Evolutionary conservation across 768 basidiomycete genomes (phyloP).

Genomic region (Kwoniella botswanensis): DNA sequence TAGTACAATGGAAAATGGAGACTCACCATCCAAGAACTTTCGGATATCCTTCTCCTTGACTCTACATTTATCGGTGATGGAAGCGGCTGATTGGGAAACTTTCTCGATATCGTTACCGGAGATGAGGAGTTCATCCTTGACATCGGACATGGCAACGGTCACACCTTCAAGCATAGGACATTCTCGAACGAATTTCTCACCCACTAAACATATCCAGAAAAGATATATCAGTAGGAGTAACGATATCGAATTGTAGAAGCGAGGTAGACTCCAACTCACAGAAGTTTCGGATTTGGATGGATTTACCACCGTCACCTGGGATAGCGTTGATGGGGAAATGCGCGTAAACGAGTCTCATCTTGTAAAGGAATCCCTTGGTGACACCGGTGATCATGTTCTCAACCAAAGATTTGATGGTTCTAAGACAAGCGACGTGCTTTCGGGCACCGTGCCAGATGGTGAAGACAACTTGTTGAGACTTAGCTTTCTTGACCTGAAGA

Average conservation of each 20-base stretch:
- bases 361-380: slow-evolving; percentile 99
- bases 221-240: too few species aligned
- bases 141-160: slow-evolving; percentile 51
- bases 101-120: slow-evolving; percentile 96
- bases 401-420: slow-evolving; percentile 93
- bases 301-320: slow-evolving; percentile 55
- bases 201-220: slow-evolving; percentile 33
- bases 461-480: slow-evolving; percentile 74
- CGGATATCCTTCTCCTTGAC: slow-evolving; percentile 99
- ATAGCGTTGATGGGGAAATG: slow-evolving; percentile 99
- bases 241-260: not conserved
- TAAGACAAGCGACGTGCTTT: slow-evolving; percentile 97
- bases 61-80: slow-evolving; percentile 93
- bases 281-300: slow-evolving; percentile 60
- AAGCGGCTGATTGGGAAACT: slow-evolving; percentile 97
- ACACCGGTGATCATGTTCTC: slow-evolving; percentile 98
- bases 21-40: slow-evolving; percentile 86
- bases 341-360: slow-evolving; percentile 99
- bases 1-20: not conserved
- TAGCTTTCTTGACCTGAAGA: slow-evolving; percentile 63
- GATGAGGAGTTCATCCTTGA: slow-evolving; percentile 68
- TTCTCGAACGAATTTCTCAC: slow-evolving; percentile 81
- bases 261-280: slow-evolving; percentile 23
- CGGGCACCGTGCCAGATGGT: slow-evolving; percentile 98
- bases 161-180: slow-evolving; percentile 89